These are phyloP conservation scores for Euphrasia arctica DNA, from an alignment of 305 asterid genomes.

Conservation along the genomic window DNA sequence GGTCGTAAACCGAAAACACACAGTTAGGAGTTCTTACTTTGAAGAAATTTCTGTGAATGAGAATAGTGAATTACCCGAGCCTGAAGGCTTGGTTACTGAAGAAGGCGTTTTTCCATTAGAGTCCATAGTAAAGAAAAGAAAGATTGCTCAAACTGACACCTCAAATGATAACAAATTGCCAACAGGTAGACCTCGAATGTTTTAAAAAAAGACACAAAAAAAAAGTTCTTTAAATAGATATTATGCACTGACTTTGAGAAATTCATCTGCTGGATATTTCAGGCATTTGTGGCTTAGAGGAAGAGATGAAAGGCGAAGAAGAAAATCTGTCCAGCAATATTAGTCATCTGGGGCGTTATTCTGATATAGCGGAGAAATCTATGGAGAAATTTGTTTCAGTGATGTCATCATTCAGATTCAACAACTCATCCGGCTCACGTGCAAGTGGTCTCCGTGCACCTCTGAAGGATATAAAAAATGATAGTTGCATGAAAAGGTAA, in stretches of 20 bases:
- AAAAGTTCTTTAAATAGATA: slow-evolving; percentile 12
- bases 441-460: slow-evolving; percentile 98
- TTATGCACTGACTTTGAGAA: background rate
- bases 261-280: slow-evolving; percentile 16
- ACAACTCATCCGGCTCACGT: slow-evolving; percentile 65
- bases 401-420: slow-evolving; percentile 77
- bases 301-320: slow-evolving; percentile 35
- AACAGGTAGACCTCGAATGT: slow-evolving; percentile 33
- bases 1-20: slow-evolving; percentile 29
- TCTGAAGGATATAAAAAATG: slow-evolving; percentile 60
- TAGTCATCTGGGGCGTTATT: slow-evolving; percentile 67
- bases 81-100: slow-evolving; percentile 27
- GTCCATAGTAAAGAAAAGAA: slow-evolving; percentile 47
- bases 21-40: slow-evolving; percentile 28
- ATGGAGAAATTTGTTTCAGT: slow-evolving; percentile 74
- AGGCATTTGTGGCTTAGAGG: slow-evolving; percentile 42
- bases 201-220: background rate
- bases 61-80: slow-evolving; percentile 26
- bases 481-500: slow-evolving; percentile 55
- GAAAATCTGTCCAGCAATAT: slow-evolving; percentile 70
- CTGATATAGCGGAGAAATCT: slow-evolving; percentile 79
- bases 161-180: slow-evolving; percentile 30
- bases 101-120: slow-evolving; percentile 24
- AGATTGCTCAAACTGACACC: slow-evolving; percentile 35
- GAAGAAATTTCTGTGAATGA: slow-evolving; percentile 34